Conservation (phyloP, 257 asterid genomes). For the Buddleja alternifolia region DNA sequence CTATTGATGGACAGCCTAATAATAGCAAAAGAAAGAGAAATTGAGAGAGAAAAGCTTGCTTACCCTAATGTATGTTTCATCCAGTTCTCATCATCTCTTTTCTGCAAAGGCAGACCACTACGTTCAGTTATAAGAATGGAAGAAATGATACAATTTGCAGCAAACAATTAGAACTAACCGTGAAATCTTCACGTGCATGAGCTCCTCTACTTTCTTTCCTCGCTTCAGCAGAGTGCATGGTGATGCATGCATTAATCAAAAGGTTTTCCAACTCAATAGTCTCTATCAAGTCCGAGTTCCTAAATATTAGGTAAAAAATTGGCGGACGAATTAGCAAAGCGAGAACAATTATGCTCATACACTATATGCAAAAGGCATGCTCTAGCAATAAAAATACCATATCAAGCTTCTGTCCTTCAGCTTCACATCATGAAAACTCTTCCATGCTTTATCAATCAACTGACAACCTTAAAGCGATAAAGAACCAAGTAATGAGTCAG, state of each 20-base stretch:
- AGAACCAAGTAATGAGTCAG: constrained; percentile 12
- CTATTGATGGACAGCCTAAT: not conserved
- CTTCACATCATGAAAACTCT: constrained; percentile 86
- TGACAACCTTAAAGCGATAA: constrained; percentile 66
- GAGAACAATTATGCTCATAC: too few relatives aligned
- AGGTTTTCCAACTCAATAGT: constrained; percentile 94
- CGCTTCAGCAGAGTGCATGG: constrained; percentile 99
- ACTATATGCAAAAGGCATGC: constrained; percentile 8
- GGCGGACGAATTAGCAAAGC: constrained; percentile 2
- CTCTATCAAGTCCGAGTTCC: constrained; percentile 98
- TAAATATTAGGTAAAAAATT: constrained; percentile 22
- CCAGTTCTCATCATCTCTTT: constrained; percentile 92
- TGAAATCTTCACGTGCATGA: constrained; percentile 98
- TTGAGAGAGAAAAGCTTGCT: constrained; percentile 28
- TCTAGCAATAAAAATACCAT: constrained; percentile 54
- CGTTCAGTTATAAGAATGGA: constrained; percentile 23
- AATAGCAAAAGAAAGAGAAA: not conserved
- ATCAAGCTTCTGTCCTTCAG: constrained; percentile 87
- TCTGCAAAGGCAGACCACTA: constrained; percentile 53
- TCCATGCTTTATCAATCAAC: constrained; percentile 91
- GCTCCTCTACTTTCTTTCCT: constrained; percentile 99
- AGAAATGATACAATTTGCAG: not conserved
- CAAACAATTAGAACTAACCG: constrained; percentile 51
- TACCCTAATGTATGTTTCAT: constrained; percentile 96
- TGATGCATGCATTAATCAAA: constrained; percentile 88